These are phyloP conservation scores for Quillaja saponaria DNA, from an alignment of 306 rosid species.

Conservation along the genomic window DNA sequence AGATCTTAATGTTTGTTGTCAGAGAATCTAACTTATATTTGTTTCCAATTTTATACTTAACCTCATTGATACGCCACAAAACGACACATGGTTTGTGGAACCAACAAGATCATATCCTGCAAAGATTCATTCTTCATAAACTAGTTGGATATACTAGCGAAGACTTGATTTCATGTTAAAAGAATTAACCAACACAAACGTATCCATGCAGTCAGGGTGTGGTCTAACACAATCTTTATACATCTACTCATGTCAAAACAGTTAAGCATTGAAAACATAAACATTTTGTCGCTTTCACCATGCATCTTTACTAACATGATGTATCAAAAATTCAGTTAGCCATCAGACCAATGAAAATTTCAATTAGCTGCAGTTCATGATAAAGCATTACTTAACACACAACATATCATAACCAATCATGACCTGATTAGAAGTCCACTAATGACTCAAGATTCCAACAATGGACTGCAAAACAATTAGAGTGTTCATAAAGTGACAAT, in stretches of 20 bases:
- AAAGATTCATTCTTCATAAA: background rate
- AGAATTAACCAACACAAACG: too few relatives aligned
- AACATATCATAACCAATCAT: background rate
- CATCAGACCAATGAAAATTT: background rate
- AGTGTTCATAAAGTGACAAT: background rate
- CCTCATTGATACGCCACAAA: background rate
- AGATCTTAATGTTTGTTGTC: too few relatives aligned
- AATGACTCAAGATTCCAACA: background rate
- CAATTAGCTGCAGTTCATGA: background rate
- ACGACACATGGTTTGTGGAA: background rate
- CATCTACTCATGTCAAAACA: too few relatives aligned
- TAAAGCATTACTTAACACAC: background rate
- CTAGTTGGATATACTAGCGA: background rate
- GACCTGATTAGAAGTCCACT: background rate
- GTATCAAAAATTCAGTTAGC: background rate
- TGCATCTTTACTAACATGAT: background rate
- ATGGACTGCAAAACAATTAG: background rate
- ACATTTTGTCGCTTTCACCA: too few relatives aligned
- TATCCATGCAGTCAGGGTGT: too few relatives aligned
- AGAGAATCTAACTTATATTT: too few relatives aligned
- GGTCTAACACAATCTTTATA: too few relatives aligned
- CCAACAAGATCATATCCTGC: background rate
- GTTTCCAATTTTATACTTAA: too few relatives aligned
- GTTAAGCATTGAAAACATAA: too few relatives aligned
- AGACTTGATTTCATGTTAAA: too few relatives aligned